Conservation (phyloP, 768 basidiomycete species). For the Macrolepiota fuliginosa region DNA sequence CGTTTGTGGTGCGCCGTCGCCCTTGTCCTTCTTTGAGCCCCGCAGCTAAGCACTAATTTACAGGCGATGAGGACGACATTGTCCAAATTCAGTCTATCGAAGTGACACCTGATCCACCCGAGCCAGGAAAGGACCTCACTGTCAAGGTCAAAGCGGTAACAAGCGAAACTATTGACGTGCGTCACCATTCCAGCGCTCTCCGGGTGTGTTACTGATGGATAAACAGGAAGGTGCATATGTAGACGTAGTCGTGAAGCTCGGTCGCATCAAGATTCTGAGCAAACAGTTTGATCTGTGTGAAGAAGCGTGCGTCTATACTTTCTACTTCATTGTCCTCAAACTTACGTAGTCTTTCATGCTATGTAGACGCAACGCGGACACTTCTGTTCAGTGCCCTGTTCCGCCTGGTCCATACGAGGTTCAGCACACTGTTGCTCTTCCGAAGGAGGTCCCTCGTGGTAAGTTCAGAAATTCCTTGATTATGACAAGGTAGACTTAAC, state of each 20-base stretch:
- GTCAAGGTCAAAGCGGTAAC: conserved; percentile 72
- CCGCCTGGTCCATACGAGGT: conserved; percentile 68
- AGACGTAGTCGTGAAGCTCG: conserved; percentile 91
- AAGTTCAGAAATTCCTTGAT: conserved; percentile 15
- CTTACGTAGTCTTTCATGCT: conserved; percentile 1
- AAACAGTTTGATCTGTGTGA: conserved; percentile 89
- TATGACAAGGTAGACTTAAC: conserved; percentile 5
- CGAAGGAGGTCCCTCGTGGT: conserved; percentile 89
- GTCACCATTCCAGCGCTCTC: conserved; percentile 11
- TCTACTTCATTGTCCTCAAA: background rate
- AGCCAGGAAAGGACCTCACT: conserved; percentile 85
- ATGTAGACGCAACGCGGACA: conserved; percentile 69
- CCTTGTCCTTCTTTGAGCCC: background rate
- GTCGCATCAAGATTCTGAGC: conserved; percentile 81
- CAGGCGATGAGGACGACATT: conserved; percentile 44
- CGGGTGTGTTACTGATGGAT: background rate
- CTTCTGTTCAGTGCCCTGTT: conserved; percentile 83
- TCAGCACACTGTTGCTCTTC: conserved; percentile 79
- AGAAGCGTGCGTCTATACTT: conserved; percentile 72
- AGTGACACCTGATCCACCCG: conserved; percentile 84
- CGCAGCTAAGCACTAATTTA: conserved; percentile 12
- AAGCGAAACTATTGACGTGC: conserved; percentile 61
- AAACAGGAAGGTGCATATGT: conserved; percentile 86
- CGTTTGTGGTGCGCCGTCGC: conserved; percentile 65
- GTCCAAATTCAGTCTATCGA: conserved; percentile 69